These are phyloP conservation scores for Stylosanthes scabra DNA, from an alignment of 331 rosid genomes.

Conservation along the genomic window DNA sequence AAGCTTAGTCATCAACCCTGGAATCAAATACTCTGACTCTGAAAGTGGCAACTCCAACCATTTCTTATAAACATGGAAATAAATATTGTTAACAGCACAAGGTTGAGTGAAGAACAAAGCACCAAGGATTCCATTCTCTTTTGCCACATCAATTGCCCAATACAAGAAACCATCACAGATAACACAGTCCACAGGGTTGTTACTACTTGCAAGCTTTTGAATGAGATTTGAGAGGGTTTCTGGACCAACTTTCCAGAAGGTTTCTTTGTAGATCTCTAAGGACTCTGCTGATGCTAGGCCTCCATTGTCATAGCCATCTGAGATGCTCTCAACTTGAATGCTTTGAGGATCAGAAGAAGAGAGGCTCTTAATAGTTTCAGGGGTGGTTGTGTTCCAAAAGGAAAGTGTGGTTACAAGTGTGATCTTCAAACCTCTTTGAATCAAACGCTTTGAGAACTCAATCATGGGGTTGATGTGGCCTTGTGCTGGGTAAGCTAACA, in stretches of 20 bases:
- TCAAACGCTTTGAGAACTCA: constrained; percentile 56
- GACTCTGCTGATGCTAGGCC: constrained; percentile 38
- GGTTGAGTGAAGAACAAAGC: constrained; percentile 52
- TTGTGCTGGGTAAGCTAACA: constrained; percentile 50
- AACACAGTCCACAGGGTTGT: constrained; percentile 39
- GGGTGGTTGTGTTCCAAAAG: constrained; percentile 10
- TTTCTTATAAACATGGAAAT: constrained; percentile 37
- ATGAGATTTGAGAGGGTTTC: constrained; percentile 39
- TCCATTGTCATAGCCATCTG: constrained; percentile 58
- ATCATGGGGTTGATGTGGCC: constrained; percentile 62
- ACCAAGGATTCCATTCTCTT: constrained; percentile 37
- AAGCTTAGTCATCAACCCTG: constrained; percentile 51
- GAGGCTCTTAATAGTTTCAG: neutral
- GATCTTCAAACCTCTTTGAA: constrained; percentile 34
- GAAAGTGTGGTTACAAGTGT: constrained; percentile 43
- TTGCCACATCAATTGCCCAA: constrained; percentile 52
- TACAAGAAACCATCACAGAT: constrained; percentile 51
- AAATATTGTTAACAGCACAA: constrained; percentile 42
- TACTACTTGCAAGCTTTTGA: constrained; percentile 4
- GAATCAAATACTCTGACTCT: constrained; percentile 35
- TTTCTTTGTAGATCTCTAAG: constrained; percentile 32
- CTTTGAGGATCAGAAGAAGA: neutral
- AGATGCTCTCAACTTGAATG: constrained; percentile 48
- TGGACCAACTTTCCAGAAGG: constrained; percentile 44
- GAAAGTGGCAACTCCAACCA: constrained; percentile 35